Conservation (phyloP, 1,284 basidiomycete genomes). For the Puccinia polysora region DNA sequence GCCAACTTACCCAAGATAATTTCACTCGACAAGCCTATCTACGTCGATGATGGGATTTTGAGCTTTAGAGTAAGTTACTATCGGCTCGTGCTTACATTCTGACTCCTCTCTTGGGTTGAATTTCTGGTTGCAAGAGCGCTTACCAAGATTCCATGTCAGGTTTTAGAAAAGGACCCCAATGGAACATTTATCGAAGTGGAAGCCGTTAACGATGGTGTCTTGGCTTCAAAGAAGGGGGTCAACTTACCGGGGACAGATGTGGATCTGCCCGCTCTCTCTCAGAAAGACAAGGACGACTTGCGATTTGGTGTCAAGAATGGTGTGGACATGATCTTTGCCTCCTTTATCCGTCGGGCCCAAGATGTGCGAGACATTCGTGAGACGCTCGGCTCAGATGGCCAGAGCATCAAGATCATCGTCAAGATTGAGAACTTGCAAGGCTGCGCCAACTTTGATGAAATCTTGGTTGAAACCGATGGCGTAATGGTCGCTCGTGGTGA, state of each 20-base stretch:
- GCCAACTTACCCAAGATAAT: constrained; percentile 95
- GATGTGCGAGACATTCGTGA: constrained; percentile 87
- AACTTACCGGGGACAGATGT: constrained; percentile 98
- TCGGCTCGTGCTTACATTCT: constrained; percentile 4
- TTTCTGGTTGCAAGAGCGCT: too few species aligned
- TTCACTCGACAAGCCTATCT: constrained; percentile 89
- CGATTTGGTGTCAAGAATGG: constrained; percentile 93
- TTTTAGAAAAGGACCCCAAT: constrained; percentile 56
- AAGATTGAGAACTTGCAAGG: constrained; percentile 99
- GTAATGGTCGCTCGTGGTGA: constrained; percentile 99
- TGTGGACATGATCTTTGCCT: constrained; percentile 98
- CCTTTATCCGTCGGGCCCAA: constrained; percentile 87
- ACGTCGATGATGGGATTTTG: constrained; percentile 81
- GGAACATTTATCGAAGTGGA: constrained; percentile 76
- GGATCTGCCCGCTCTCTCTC: constrained; percentile 93
- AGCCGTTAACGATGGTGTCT: constrained; percentile 83
- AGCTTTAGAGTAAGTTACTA: not conserved
- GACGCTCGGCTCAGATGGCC: constrained; percentile 83
- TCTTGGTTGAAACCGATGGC: constrained; percentile 83
- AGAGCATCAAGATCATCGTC: constrained; percentile 92
- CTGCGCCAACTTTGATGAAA: constrained; percentile 95
- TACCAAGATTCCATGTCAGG: constrained; percentile 56
- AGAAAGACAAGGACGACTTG: constrained; percentile 95
- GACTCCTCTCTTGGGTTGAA: not conserved
- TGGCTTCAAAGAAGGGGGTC: constrained; percentile 97